Evolutionary conservation across 2,329 filamentous ascomycete genomes (phyloP).

Genomic region (Amauroascus niger): DNA sequence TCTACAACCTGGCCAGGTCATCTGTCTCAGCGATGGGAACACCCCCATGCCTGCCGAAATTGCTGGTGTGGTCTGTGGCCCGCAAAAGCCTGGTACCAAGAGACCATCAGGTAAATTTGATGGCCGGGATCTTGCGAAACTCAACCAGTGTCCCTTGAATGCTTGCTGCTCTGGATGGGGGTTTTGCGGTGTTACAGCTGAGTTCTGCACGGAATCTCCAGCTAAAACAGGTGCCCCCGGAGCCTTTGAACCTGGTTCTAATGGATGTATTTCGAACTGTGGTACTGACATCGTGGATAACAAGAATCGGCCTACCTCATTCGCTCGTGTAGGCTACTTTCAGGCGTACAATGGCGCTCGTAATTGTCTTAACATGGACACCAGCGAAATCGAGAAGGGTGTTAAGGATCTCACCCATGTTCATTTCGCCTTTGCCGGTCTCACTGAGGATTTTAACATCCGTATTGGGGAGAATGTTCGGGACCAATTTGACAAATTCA

Average conservation of each 20-base stretch:
- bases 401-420: slow-evolving; percentile 21
- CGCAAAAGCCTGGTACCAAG: slow-evolving; percentile 34
- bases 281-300: slow-evolving; percentile 10
- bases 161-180: slow-evolving; percentile 33
- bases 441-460: slow-evolving; percentile 29
- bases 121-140: neutral
- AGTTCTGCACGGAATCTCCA: slow-evolving; percentile 33
- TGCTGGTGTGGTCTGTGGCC: slow-evolving; percentile 39
- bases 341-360: slow-evolving; percentile 25
- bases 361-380: slow-evolving; percentile 25
- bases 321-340: slow-evolving; percentile 25
- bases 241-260: slow-evolving; percentile 25
- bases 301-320: slow-evolving; percentile 19
- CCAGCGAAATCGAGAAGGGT: neutral
- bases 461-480: slow-evolving; percentile 23
- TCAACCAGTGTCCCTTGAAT: slow-evolving; percentile 42
- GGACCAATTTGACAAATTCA: slow-evolving; percentile 2
- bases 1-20: slow-evolving; percentile 26
- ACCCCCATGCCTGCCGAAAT: slow-evolving; percentile 36
- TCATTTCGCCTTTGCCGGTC: slow-evolving; percentile 31
- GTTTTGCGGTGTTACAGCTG: slow-evolving; percentile 37
- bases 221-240: slow-evolving; percentile 29
- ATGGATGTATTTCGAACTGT: slow-evolving; percentile 32
- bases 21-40: slow-evolving; percentile 36
- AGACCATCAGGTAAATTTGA: slow-evolving; percentile 27